Evolutionary conservation across 257 asterid species (phyloP).

Genomic region (Petunia secreta): DNA sequence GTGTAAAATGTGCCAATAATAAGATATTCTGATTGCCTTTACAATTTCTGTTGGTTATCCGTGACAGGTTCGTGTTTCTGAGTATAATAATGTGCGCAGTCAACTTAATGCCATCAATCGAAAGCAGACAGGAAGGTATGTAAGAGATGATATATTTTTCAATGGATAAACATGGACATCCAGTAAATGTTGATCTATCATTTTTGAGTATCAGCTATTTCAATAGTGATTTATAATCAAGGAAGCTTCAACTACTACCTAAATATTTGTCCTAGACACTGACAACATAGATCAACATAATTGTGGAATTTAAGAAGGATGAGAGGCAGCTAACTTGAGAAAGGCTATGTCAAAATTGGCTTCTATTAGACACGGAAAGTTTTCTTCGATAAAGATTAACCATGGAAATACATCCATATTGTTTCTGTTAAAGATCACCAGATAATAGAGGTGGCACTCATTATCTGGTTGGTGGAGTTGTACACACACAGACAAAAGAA

Average conservation of each 20-base stretch:
- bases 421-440: not conserved
- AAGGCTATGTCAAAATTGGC: not conserved
- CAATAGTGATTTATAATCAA: not conserved
- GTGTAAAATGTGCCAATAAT: not conserved
- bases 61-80: conserved; percentile 85
- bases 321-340: conserved; percentile 15
- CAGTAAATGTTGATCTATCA: conserved; percentile 15
- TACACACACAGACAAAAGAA: not conserved
- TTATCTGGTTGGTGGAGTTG: not conserved
- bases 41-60: conserved; percentile 34
- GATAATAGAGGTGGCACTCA: not conserved
- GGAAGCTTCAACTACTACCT: not conserved
- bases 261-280: not conserved
- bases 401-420: conserved; percentile 12
- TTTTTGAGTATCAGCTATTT: conserved; percentile 1
- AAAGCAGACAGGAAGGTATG: conserved; percentile 86
- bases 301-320: not conserved
- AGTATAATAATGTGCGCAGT: conserved; percentile 81
- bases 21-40: not conserved
- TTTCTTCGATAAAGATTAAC: not conserved
- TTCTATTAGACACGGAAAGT: not conserved
- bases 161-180: not conserved
- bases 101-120: conserved; percentile 81
- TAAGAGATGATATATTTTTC: not conserved
- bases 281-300: not conserved